Evolutionary conservation across 2,329 filamentous ascomycete species (phyloP).

Genomic region (Aspergillus melleus): DNA sequence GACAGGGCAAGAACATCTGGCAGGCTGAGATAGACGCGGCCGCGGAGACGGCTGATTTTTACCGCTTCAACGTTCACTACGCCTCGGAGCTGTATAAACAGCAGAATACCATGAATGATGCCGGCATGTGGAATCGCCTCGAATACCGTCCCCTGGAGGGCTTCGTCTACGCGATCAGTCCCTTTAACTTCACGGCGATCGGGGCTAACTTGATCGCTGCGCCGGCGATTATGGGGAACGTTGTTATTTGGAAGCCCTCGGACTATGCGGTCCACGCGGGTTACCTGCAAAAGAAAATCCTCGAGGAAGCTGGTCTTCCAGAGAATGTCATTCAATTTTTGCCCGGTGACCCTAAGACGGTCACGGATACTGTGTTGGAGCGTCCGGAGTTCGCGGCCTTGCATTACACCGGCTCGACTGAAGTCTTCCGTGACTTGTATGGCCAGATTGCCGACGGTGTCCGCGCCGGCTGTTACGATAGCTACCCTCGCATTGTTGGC

Average conservation of each 20-base stretch:
- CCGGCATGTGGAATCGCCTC: conserved; percentile 83
- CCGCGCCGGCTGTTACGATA: conserved; percentile 53
- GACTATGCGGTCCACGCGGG: conserved; percentile 76
- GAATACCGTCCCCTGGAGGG: conserved; percentile 87
- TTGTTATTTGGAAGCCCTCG: conserved; percentile 91
- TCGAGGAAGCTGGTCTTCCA: conserved; percentile 84
- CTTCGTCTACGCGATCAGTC: conserved; percentile 87
- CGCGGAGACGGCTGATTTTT: conserved; percentile 84
- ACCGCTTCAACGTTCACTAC: conserved; percentile 85
- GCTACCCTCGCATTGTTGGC: conserved; percentile 58
- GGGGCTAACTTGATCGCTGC: conserved; percentile 77
- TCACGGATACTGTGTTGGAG: conserved; percentile 70
- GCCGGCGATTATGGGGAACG: conserved; percentile 84
- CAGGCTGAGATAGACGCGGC: conserved; percentile 94
- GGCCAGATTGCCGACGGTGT: conserved; percentile 78
- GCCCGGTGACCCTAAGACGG: conserved; percentile 72
- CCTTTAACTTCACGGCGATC: conserved; percentile 95
- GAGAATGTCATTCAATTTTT: conserved; percentile 87
- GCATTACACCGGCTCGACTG: conserved; percentile 88
- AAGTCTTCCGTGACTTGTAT: conserved; percentile 82
- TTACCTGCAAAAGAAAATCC: conserved; percentile 66
- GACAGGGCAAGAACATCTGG: conserved; percentile 96
- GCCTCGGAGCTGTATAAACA: conserved; percentile 83
- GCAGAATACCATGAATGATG: conserved; percentile 77
- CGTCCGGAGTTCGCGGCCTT: conserved; percentile 79